Conservation (phyloP, 1,139 yeast species). For the Blastobotrys petasosporus region DNA sequence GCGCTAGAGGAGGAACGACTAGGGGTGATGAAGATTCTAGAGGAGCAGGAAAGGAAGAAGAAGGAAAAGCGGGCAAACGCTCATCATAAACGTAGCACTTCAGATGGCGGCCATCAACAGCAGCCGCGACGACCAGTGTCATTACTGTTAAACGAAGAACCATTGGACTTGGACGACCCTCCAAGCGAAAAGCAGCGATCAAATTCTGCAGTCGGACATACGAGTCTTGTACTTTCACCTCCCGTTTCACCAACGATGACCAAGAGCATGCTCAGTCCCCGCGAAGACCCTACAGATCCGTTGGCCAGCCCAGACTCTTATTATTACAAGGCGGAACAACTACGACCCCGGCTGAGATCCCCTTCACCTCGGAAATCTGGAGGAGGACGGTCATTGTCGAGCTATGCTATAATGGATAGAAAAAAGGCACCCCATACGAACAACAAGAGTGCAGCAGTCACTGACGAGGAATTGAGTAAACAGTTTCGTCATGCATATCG, state of each 20-base stretch:
- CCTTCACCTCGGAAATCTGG: conserved; percentile 1
- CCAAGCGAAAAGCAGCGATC: conserved; percentile 6
- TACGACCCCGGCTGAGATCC: conserved; percentile 5
- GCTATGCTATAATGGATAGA: neutral
- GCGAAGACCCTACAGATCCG: conserved; percentile 13
- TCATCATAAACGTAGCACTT: neutral
- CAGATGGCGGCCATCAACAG: neutral
- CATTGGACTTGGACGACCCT: conserved; percentile 12
- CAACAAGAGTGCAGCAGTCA: conserved; percentile 3
- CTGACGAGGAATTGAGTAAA: conserved; percentile 18
- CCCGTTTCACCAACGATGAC: neutral
- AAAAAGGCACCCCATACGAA: neutral
- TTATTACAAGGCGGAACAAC: conserved; percentile 12
- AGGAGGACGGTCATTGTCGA: neutral
- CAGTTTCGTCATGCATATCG: conserved; percentile 19
- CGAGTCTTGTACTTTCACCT: neutral
- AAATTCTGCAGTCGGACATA: neutral
- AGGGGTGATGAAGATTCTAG: conserved; percentile 36
- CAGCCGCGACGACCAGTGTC: conserved; percentile 15
- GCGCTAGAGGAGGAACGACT: conserved; percentile 43
- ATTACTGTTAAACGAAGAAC: conserved; percentile 18
- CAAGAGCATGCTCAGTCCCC: neutral
- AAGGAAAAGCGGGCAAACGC: conserved; percentile 1
- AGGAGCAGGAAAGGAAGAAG: conserved; percentile 13
- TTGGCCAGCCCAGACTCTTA: conserved; percentile 10